A percentile compares a stretch with the other conserved stretches of the same genome.
These are phyloP conservation scores for Lagenidium sp. DNA, from an alignment of 352 stramenopile genomes.

Conservation along the genomic window DNA sequence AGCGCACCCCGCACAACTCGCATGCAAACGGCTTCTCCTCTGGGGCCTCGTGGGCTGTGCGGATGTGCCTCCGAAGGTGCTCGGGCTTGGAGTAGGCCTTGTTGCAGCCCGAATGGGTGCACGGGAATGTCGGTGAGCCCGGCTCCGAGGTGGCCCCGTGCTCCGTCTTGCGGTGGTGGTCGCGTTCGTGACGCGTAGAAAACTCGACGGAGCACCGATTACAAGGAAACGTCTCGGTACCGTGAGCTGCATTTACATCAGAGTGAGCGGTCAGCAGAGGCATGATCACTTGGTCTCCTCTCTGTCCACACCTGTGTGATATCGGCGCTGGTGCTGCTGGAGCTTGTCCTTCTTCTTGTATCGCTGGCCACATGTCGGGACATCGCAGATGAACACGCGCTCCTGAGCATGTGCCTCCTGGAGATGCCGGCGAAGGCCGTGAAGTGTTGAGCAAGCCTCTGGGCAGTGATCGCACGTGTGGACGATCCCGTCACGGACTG, in stretches of 20 bases:
- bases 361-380: slow-evolving; percentile 1
- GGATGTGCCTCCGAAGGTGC: slow-evolving; percentile 45
- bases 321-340: slow-evolving; percentile 7
- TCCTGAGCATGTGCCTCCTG: neutral
- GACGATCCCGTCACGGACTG: slow-evolving; percentile 4
- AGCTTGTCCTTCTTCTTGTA: slow-evolving; percentile 22
- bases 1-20: slow-evolving; percentile 39
- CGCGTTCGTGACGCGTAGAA: slow-evolving; percentile 18
- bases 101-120: slow-evolving; percentile 22
- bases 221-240: slow-evolving; percentile 7
- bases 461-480: slow-evolving; percentile 4
- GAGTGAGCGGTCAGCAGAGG: neutral
- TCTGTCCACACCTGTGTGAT: slow-evolving; percentile 4
- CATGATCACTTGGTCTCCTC: neutral
- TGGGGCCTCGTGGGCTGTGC: slow-evolving; percentile 24
- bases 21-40: slow-evolving; percentile 43
- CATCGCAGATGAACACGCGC: slow-evolving; percentile 7
- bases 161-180: slow-evolving; percentile 9
- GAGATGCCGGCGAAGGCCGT: slow-evolving; percentile 5
- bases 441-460: slow-evolving; percentile 3
- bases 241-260: neutral
- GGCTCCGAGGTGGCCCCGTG: slow-evolving; percentile 9
- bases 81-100: slow-evolving; percentile 60
- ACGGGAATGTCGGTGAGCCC: slow-evolving; percentile 26
- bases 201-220: slow-evolving; percentile 8